Base-by-base conservation (phyloP, 345 rosid species). In the Schrenkiella parvula region DNA sequence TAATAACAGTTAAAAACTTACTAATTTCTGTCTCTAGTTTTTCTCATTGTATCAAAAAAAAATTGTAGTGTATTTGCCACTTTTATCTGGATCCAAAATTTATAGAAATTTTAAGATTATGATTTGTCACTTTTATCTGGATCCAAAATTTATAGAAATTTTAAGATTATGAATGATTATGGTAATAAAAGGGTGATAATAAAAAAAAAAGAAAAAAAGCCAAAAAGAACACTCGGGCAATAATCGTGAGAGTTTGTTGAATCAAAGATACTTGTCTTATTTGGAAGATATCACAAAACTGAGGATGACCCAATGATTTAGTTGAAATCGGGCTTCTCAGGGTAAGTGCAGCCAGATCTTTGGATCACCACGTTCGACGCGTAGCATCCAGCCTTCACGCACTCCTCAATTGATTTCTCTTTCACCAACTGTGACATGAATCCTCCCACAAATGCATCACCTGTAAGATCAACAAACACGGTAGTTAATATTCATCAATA, bases 271-370 rank as follows among this genome's bases (percentile, higher is more conserved):
- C 41, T 17, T 19, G 44, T 21, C 51, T 71, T 62, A 39, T 71
- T 61, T 51, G 68, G 68, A 62, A 51, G 21, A 59, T 4, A 51
- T 51, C 68, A 71, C 75, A 71, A 71, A 71, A 51, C 62, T 5
- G 62, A 71, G 43, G 61, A 61, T 18, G 31, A 31, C 22, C n/a
- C 67, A 35, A 39, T 12, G 13, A 21, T 55, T 73, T 76, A 82
- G 37, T 79, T 70, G 64, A 79, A 82, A 64, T 69, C 79, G 2
- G 84, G 84, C 79, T 76, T 79, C 42, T 79, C 84, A 50, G 84
- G 84, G 77, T 84, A 91, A 53, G 96, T 86, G 96, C 98, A 93
- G 57, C 98, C 95, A 39, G 96, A 84, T 86, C 97, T 87, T 65
- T 89, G 98, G 81, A 93, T 93, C 56, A 93, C 81, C 12, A 89